Evolutionary conservation across 1,284 basidiomycete genomes (phyloP).

Genomic region (Rhodotorula glutinis): DNA sequence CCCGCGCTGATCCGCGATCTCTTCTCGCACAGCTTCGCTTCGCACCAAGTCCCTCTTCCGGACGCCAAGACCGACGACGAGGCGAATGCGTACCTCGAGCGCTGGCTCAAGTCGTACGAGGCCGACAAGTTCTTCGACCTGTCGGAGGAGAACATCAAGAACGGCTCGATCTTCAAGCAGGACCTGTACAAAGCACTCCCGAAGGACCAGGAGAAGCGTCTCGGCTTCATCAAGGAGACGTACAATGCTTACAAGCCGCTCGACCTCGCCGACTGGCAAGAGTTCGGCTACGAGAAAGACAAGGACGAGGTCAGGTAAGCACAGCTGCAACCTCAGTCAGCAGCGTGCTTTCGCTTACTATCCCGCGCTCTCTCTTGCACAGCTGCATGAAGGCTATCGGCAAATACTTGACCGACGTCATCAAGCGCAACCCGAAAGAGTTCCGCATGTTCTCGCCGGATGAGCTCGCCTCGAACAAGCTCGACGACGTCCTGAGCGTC

Average conservation of each 20-base stretch:
- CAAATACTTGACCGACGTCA: conserved; percentile 53
- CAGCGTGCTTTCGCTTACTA: too few relatives aligned
- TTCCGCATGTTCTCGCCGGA: conserved; percentile 92
- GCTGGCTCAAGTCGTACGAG: conserved; percentile 60
- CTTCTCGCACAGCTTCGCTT: conserved; percentile 36
- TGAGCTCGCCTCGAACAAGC: conserved; percentile 82
- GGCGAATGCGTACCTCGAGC: conserved; percentile 62
- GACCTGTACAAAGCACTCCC: conserved; percentile 61
- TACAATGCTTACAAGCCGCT: conserved; percentile 64
- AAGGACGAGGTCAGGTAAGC: conserved; percentile 55
- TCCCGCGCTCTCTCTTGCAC: too few relatives aligned
- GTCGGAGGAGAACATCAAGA: conserved; percentile 48
- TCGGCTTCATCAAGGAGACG: conserved; percentile 65
- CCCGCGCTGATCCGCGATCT: not conserved
- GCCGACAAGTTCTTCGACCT: conserved; percentile 45
- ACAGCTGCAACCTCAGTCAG: too few relatives aligned
- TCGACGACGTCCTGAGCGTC: conserved; percentile 66
- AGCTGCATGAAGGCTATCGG: conserved; percentile 74
- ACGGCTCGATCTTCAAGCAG: conserved; percentile 43
- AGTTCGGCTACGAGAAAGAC: conserved; percentile 57
- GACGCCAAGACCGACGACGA: conserved; percentile 61
- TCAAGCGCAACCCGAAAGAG: conserved; percentile 62
- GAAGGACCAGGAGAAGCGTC: conserved; percentile 55
- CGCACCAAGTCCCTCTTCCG: conserved; percentile 74
- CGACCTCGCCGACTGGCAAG: conserved; percentile 63